A percentile compares a stretch with the other conserved stretches of the same genome.
phyloP scores from a whole-genome alignment of 768 basidiomycete genomes.

The Botryobasidium botryosum region DNA sequence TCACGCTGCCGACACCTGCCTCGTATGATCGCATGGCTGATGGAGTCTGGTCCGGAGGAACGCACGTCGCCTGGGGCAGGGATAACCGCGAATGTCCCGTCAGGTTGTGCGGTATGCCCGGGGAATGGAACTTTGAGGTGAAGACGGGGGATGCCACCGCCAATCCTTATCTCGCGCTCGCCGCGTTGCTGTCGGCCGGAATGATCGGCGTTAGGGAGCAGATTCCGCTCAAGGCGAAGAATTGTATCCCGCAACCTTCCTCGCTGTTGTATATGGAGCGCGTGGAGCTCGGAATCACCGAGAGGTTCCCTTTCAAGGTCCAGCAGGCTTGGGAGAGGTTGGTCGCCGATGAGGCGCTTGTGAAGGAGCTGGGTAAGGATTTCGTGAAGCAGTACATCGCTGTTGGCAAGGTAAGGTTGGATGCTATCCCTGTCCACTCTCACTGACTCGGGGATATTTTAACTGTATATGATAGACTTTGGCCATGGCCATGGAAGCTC shows the following conservation, averaged over 20 bases:
- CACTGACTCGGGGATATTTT: no score
- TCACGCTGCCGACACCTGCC: slow-evolving; percentile 39
- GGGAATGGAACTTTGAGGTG: slow-evolving; percentile 51
- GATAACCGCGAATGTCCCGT: slow-evolving; percentile 53
- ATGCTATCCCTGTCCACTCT: no score
- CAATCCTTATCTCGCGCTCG: slow-evolving; percentile 44
- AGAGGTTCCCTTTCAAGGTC: slow-evolving; percentile 33
- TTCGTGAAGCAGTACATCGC: slow-evolving; percentile 30
- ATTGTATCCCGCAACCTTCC: slow-evolving; percentile 24
- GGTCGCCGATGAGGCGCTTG: slow-evolving; percentile 23
- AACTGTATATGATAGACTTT: no score
- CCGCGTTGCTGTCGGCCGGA: slow-evolving; percentile 39
- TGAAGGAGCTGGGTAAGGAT: slow-evolving; percentile 27
- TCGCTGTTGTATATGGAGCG: slow-evolving; percentile 30
- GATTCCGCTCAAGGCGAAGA: slow-evolving; percentile 22
- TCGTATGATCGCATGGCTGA: slow-evolving; percentile 52
- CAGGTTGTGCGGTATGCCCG: slow-evolving; percentile 36
- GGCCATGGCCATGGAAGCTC: no score
- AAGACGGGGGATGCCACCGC: slow-evolving; percentile 45
- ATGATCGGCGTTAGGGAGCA: slow-evolving; percentile 29
- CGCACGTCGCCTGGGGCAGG: slow-evolving; percentile 48
- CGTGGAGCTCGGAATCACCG: slow-evolving; percentile 28
- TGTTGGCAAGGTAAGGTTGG: slow-evolving; percentile 38
- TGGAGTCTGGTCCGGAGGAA: slow-evolving; percentile 55
- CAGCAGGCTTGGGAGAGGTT: slow-evolving; percentile 31